Evolutionary conservation across 2,329 filamentous ascomycete genomes (phyloP), one percentile per base, ranked within the genome.

Genomic region (Epichloe bromicola): DNA sequence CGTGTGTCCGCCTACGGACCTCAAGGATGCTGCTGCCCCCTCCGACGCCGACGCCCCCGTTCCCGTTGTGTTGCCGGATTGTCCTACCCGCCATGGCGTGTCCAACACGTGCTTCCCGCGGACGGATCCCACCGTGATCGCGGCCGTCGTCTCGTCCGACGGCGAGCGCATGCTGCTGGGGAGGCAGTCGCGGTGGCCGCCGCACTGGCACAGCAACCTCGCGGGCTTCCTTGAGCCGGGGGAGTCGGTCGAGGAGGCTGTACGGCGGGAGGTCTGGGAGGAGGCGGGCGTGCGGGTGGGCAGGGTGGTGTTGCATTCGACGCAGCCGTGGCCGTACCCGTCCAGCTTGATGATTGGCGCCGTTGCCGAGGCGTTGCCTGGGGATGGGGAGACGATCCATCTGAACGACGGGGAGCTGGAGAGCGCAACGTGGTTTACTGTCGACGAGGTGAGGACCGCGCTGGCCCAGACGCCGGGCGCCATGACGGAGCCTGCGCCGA

Each of bases 51-150:
- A 48, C 15, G 26, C 17, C 17, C 17, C 23, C 6, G 23, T 23
- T 23, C 23, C 45, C 42, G n/a, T 15, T 7, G 19, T 19, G 5
- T 40, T 44, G 5, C 14, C 46, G 3, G 76, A 84, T 17, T 98
- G 93, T 67, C 82, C 80, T 7, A 94, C 90, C 1, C 80, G 93
- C 50, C 85, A 81, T 39, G 89, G 88, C 26, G 72, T 98, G 44
- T 95, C 89, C 34, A 98, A 98, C 68, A 75, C 96, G 49, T 85
- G 78, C 62, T 97, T 96, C 74, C 91, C 91, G 3, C 81, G 90
- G 48, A 96, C 91, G 2, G 90, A 96, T 60, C 89, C 90, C 1
- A 95, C 88, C 30, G 89, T 97, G 65, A 98, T 98, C 69, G 90
- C 94, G 70, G 91, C 90, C 1, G 84, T 96, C 11, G 79, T 97